Evolutionary conservation across 768 basidiomycete species (phyloP).

Genomic region (Pisolithus marmoratus): DNA sequence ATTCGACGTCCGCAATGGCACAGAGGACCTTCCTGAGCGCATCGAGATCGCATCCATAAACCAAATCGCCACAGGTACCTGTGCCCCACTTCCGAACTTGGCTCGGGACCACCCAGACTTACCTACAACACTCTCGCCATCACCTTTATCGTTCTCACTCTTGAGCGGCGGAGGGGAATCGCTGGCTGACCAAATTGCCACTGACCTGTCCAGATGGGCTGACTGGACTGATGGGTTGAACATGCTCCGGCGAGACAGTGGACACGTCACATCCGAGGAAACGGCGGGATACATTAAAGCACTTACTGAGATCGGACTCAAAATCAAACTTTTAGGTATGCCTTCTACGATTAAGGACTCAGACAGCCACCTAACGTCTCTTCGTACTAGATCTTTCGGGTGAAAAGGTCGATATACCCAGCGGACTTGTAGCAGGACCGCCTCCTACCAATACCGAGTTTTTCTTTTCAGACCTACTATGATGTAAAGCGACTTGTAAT

Average conservation of each 20-base stretch:
- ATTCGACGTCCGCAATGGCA: constrained; percentile 70
- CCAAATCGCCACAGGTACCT: constrained; percentile 74
- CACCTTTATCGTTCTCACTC: constrained; percentile 73
- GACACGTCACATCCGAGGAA: constrained; percentile 79
- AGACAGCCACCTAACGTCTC: background rate
- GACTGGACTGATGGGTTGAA: constrained; percentile 95
- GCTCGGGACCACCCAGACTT: constrained; percentile 57
- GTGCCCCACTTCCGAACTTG: constrained; percentile 61
- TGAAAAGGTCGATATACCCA: constrained; percentile 85
- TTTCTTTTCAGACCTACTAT: constrained; percentile 68
- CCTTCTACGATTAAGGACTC: constrained; percentile 3
- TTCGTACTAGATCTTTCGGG: constrained; percentile 69
- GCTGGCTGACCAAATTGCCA: constrained; percentile 73
- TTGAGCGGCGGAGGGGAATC: constrained; percentile 65
- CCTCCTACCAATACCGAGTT: constrained; percentile 79
- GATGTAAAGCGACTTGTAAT: constrained; percentile 16
- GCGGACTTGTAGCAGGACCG: constrained; percentile 67
- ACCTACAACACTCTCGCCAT: constrained; percentile 50
- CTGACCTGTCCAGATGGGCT: constrained; percentile 74
- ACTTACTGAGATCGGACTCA: constrained; percentile 86
- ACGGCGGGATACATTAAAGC: constrained; percentile 83
- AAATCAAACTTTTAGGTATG: constrained; percentile 83
- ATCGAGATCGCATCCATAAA: constrained; percentile 77
- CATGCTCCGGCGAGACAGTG: constrained; percentile 76
- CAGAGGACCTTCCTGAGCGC: constrained; percentile 84